Base-by-base conservation (phyloP, 148 eudicot species). In the Mesembryanthemum crystallinum region DNA sequence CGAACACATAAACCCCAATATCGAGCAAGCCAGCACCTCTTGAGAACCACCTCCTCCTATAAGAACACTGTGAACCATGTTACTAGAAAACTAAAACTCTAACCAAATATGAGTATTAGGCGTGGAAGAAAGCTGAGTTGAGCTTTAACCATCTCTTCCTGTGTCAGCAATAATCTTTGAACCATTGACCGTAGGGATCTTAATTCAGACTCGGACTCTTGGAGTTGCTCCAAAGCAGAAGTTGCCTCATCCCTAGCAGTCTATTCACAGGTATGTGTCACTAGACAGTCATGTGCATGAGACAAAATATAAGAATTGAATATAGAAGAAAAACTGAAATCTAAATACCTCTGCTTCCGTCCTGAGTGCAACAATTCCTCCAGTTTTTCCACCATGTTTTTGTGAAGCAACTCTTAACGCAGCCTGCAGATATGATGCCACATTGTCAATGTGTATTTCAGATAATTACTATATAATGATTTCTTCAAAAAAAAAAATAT, bases 21-120 rank as follows among this genome's bases (percentile, higher is more conserved):
- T 37, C 92, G 90, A 76, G 98, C 89, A 82, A 94, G 96, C 98
- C 98, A 94, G 74, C 98, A 94, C 78, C 92, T 90, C 91, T 94
- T 94, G 70, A 94, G 92, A 85, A 90, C 89, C 61, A 94, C 96
- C 86, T 94, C 98, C 84, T 92, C 98, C 98, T 92, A 79, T 59
- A 80, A 39, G 72, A 73, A 84, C 76, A 82, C 77, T 72, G 69
- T 75, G 78, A 85, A 79, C 73, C 72, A 73, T 75, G 77, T 85
- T 75, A 89, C 69, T 75, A 74, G 52, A 57, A 73, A 42, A 57
- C 54, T 37, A 12, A 33, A 59, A 35, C 29, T 45, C 60, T 37
- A 64, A 73, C 64, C 35, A 65, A 51, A 32, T 7, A 70, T 73
- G 47, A 61, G 43, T 80, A 73, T 55, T 68, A 68, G 21, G 75